Evolutionary conservation across 495 filamentous ascomycete genomes (phyloP).

Genomic region (Wilcoxina mikolae): DNA sequence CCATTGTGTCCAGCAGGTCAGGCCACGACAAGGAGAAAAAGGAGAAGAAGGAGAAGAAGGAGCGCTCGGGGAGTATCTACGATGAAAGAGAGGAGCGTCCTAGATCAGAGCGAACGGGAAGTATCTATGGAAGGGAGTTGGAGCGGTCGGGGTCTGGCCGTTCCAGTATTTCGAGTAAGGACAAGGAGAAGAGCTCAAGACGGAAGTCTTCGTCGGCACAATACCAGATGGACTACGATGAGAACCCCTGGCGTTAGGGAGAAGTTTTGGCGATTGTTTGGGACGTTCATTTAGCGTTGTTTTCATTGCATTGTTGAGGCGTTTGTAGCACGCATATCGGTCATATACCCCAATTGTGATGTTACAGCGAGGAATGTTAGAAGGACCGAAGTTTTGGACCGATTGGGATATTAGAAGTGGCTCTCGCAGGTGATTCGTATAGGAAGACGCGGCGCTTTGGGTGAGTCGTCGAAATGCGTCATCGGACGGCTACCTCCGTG

Average conservation of each 20-base stretch:
- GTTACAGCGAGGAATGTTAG: too few relatives aligned
- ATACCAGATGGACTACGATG: neutral
- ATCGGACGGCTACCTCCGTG: too few relatives aligned
- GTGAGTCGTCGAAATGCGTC: too few relatives aligned
- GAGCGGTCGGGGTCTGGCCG: neutral
- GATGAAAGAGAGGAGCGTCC: neutral
- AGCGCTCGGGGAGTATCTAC: neutral
- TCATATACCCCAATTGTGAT: too few relatives aligned
- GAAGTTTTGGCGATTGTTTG: neutral
- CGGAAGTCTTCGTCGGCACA: neutral
- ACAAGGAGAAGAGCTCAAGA: neutral
- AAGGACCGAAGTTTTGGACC: too few relatives aligned
- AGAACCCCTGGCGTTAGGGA: slow-evolving; percentile 5
- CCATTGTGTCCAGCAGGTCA: neutral
- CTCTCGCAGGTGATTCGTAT: too few relatives aligned
- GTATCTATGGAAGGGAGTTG: neutral
- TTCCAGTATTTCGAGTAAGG: neutral
- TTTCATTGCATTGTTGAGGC: neutral
- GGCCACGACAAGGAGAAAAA: neutral
- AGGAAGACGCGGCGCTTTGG: too few relatives aligned
- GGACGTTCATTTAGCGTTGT: neutral
- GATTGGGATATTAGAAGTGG: too few relatives aligned
- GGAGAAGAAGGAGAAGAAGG: neutral
- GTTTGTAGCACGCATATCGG: too few relatives aligned
- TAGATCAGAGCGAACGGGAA: neutral